These are phyloP conservation scores for Fusarium scirpi DNA, from an alignment of 2,329 filamentous ascomycete genomes.

Conservation along the genomic window DNA sequence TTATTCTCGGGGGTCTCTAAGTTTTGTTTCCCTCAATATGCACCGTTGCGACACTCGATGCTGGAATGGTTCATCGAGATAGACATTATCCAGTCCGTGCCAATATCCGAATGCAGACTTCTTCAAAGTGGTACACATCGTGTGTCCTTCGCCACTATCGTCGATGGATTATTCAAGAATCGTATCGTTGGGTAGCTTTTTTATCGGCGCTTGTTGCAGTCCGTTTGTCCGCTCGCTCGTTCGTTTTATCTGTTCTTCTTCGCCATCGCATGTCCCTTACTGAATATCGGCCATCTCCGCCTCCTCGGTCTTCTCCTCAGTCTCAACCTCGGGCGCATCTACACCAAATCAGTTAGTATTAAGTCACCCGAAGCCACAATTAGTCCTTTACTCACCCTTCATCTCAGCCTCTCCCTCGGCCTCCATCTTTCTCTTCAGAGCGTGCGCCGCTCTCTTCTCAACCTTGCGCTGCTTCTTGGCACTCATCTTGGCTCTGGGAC, in stretches of 20 bases:
- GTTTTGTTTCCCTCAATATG: constrained; percentile 3
- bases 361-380: not conserved
- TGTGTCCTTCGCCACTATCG: not conserved
- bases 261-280: constrained; percentile 5
- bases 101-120: not conserved
- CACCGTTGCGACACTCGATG: not conserved
- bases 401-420: constrained; percentile 63
- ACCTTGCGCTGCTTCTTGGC: constrained; percentile 68
- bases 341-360: constrained; percentile 18
- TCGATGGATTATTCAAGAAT: constrained; percentile 7
- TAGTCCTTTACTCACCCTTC: constrained; percentile 54
- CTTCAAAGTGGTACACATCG: not conserved
- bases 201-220: not conserved
- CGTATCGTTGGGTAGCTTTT: not conserved
- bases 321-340: constrained; percentile 43
- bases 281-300: constrained; percentile 48
- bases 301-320: constrained; percentile 40
- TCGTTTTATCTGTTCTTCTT: not conserved
- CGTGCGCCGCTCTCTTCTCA: constrained; percentile 65
- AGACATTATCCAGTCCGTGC: not conserved
- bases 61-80: not conserved
- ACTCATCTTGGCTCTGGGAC: constrained; percentile 63
- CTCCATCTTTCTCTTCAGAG: constrained; percentile 64
- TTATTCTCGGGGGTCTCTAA: constrained; percentile 19
- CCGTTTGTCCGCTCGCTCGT: constrained; percentile 1